These are phyloP conservation scores for Saccharum officinarum DNA, from an alignment of 176 grass and related monocot genomes.

Conservation along the genomic window DNA sequence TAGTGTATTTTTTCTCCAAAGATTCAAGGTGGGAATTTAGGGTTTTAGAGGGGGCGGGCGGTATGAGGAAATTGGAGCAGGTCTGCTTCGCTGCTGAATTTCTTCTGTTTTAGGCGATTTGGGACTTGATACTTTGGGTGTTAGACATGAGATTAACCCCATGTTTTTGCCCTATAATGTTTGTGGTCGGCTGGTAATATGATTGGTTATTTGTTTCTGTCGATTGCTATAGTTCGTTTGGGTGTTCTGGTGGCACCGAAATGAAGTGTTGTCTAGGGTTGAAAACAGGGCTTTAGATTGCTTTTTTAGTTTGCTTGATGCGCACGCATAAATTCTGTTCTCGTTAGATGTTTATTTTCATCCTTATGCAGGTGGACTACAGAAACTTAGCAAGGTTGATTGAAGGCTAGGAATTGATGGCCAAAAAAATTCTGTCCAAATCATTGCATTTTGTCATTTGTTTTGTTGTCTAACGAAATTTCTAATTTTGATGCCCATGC, in stretches of 20 bases:
- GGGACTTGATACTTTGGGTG: background rate
- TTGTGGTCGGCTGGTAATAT: background rate
- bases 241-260: background rate
- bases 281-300: background rate
- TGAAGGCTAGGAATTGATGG: slow-evolving; percentile 6
- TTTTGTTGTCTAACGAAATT: background rate
- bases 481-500: background rate
- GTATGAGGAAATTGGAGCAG: background rate
- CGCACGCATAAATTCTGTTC: background rate
- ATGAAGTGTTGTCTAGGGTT: slow-evolving; percentile 12
- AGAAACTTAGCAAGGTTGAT: background rate
- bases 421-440: background rate
- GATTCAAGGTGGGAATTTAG: slow-evolving; percentile 22
- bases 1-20: background rate
- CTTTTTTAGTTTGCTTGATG: slow-evolving; percentile 8
- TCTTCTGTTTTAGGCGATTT: background rate
- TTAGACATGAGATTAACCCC: background rate
- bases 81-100: background rate
- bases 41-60: background rate
- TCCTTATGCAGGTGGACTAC: background rate
- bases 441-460: slow-evolving; percentile 16
- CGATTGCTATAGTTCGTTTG: slow-evolving; percentile 7
- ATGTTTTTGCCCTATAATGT: slow-evolving; percentile 4
- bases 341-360: background rate
- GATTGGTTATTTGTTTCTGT: slow-evolving; percentile 1